A percentile compares a stretch with the other conserved stretches of the same genome.
Conservation (phyloP, 1,284 basidiomycete species). For the Ceratobasidium sp. region DNA sequence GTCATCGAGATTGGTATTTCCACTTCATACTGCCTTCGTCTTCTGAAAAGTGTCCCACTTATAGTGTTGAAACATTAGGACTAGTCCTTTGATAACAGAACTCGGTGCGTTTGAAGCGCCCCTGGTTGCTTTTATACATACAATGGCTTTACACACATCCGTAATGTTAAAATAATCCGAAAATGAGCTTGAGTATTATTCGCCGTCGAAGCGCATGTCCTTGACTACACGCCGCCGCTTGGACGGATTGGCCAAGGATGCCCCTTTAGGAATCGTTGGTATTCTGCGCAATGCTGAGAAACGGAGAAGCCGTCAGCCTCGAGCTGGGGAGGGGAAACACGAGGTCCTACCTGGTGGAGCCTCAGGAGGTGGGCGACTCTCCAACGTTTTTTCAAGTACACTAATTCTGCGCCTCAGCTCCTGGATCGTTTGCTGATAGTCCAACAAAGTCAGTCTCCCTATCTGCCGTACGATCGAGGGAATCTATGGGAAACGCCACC, state of each 20-base stretch:
- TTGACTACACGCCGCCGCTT: slow-evolving; percentile 32
- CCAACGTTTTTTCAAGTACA: slow-evolving; percentile 15
- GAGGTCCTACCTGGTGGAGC: not conserved
- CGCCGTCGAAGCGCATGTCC: slow-evolving; percentile 36
- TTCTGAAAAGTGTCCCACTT: too few relatives aligned
- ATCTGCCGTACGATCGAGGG: not conserved
- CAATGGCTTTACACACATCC: not conserved
- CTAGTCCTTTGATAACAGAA: too few relatives aligned
- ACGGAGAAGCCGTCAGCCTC: not conserved
- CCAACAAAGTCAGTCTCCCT: not conserved
- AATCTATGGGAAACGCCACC: not conserved
- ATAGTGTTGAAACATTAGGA: too few relatives aligned
- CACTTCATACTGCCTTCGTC: too few relatives aligned
- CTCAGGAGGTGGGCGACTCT: not conserved
- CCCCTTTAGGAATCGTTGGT: slow-evolving; percentile 20
- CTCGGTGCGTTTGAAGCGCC: not conserved
- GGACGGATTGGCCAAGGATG: slow-evolving; percentile 22
- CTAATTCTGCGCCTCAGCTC: slow-evolving; percentile 16
- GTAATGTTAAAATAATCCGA: not conserved
- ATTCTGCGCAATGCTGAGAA: not conserved
- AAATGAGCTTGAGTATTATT: not conserved
- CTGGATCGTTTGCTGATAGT: slow-evolving; percentile 29
- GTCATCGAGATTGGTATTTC: not conserved
- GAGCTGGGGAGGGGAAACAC: not conserved
- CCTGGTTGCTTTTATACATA: not conserved